Percentiles rank a stretch among this genome's conserved stretches.
Evolutionary conservation across 139 green algal genomes (phyloP).

Genomic region (Picochlorum sp.): DNA sequence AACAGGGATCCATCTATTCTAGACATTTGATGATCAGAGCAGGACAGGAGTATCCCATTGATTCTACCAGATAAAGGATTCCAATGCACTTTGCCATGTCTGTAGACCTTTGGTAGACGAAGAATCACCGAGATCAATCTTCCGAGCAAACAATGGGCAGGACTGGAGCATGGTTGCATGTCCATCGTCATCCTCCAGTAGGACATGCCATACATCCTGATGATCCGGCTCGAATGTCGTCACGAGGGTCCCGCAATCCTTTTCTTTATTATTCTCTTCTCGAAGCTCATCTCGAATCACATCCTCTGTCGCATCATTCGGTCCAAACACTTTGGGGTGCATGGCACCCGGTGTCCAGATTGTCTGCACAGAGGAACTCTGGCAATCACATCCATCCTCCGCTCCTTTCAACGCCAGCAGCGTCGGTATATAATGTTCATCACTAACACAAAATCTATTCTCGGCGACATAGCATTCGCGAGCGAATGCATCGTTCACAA

Average conservation of each 20-base stretch:
- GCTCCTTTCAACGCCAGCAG: conserved; percentile 20
- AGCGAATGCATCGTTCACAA: conserved; percentile 16
- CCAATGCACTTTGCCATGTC: conserved; percentile 8
- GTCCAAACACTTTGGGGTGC: neutral
- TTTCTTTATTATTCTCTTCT: conserved; percentile 1
- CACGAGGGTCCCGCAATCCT: neutral
- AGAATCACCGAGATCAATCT: neutral
- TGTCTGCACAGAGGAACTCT: neutral
- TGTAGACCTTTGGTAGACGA: too few species aligned
- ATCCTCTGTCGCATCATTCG: neutral
- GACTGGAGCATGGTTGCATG: neutral
- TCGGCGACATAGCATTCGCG: conserved; percentile 10
- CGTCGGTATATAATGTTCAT: conserved; percentile 38
- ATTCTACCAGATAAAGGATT: neutral
- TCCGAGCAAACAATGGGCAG: conserved; percentile 25
- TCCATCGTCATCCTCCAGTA: too few species aligned
- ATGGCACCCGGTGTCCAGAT: neutral
- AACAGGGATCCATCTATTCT: too few species aligned
- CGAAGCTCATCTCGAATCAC: conserved; percentile 4
- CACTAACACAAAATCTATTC: conserved; percentile 16
- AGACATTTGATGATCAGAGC: too few species aligned
- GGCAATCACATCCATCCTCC: conserved; percentile 24
- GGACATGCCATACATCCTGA: too few species aligned
- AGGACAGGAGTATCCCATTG: neutral
- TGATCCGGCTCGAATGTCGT: too few species aligned